Base-by-base conservation (phyloP, 108 stramenopile genomes). In the Nitzschia sp. region DNA sequence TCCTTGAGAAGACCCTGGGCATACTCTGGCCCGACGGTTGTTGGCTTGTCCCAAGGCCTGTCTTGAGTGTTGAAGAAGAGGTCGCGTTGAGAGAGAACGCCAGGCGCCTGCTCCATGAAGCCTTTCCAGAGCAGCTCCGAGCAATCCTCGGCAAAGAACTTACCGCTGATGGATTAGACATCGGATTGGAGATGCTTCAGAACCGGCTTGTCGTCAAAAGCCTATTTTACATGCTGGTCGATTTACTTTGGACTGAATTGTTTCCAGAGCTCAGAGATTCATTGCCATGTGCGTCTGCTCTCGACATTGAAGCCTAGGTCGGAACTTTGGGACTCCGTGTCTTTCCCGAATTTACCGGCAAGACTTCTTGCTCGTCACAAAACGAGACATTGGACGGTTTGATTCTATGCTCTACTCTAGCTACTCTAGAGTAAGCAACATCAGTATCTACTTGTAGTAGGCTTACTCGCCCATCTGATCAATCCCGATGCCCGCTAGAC, bases 21-120 rank as follows among this genome's bases (percentile, higher is more conserved):
- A 75, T 89, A 38, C 70, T 95, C 24, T 95, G 92, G 92, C 95
- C 95, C 17, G 84, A 93, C 51, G 95, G 92, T 49, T 87, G 88
- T 6, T 93, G 82, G 46, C 78, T 85, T 54, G 68, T 72, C 15
- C 54, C 81, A 42, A 74, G 31, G 26, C 73, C 81, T 15, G 76
- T 76, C 1, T 59, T 76, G 38, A 89, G 83, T 18, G 57, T 61
- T 3, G 68, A 78, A 33, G 81, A 95, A 71, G 60, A 70, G 25
- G 36, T 68, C 19, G 66, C 63, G 32, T 53, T 87, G 59, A 68
- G 75, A 55, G 53, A 71, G 11, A 59, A 70, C 9, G 76, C 88
- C 3, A 70, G 70, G 71, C 64, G 78, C 21, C 77, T 77, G 35
- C 60, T 95, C 17, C 80, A 77, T 60, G 64, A 70, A 19, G 27